Conservation (phyloP, 2,329 filamentous ascomycete genomes). For the Pseudogymnoascus sp. region DNA sequence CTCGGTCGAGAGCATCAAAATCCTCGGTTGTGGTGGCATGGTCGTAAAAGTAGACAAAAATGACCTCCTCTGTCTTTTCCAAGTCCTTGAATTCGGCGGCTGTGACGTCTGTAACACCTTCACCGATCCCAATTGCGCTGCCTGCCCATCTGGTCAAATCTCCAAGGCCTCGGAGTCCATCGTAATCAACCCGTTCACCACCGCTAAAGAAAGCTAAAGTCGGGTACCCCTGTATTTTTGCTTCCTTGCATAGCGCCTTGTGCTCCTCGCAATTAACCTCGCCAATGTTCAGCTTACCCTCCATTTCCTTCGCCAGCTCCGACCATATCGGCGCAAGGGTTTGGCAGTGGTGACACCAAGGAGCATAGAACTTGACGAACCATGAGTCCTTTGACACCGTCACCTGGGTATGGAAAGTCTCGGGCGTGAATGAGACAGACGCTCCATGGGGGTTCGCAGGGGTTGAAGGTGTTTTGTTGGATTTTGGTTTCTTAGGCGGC, state of each 20-base stretch:
- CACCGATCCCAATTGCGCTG: constrained; percentile 71
- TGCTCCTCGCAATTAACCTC: constrained; percentile 94
- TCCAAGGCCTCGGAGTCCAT: constrained; percentile 82
- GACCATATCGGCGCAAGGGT: constrained; percentile 85
- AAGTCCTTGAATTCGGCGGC: constrained; percentile 68
- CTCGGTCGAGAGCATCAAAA: constrained; percentile 76
- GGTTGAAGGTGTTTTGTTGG: constrained; percentile 42
- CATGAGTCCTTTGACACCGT: constrained; percentile 84
- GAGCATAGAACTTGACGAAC: constrained; percentile 98
- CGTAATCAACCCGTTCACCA: constrained; percentile 86
- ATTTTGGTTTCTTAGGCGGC: constrained; percentile 10
- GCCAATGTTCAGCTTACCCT: constrained; percentile 80
- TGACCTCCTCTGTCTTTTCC: constrained; percentile 88
- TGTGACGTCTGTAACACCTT: constrained; percentile 75
- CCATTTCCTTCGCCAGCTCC: constrained; percentile 85
- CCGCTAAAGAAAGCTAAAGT: constrained; percentile 90
- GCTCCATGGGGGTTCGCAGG: constrained; percentile 68
- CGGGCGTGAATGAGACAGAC: constrained; percentile 69
- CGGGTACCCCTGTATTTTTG: constrained; percentile 70
- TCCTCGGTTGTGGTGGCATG: constrained; percentile 90
- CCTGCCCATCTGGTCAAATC: constrained; percentile 83
- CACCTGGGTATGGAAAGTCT: constrained; percentile 78
- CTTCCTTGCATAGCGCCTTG: constrained; percentile 84
- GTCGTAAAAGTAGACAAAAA: constrained; percentile 97
- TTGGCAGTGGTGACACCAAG: constrained; percentile 95